Evolutionary conservation across 495 filamentous ascomycete species (phyloP).

Genomic region (Tuber microsphaerosporum): DNA sequence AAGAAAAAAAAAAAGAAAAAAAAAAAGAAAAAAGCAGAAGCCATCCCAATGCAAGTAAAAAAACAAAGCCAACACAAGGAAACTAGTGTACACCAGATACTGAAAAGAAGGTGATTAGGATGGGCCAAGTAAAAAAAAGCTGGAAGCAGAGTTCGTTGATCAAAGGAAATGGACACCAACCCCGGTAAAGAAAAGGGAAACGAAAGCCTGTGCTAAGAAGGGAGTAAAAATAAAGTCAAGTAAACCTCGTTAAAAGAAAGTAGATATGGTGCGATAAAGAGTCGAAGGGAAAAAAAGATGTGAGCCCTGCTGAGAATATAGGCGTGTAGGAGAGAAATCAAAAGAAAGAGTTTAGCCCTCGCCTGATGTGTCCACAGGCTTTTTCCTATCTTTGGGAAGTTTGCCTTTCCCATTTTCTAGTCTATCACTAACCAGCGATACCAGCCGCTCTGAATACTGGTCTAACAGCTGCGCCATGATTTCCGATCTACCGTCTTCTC

Average conservation of each 20-base stretch:
- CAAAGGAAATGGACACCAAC: constrained; percentile 34
- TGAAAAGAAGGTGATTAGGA: constrained; percentile 30
- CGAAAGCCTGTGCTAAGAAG: constrained; percentile 16
- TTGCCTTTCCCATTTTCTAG: constrained; percentile 42
- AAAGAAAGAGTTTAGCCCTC: constrained; percentile 28
- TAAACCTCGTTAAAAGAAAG: constrained; percentile 37
- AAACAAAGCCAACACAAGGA: constrained; percentile 22
- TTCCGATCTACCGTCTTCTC: constrained; percentile 55
- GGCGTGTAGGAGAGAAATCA: not conserved
- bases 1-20: constrained; percentile 28
- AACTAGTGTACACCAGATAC: constrained; percentile 36
- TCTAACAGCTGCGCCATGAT: constrained; percentile 60
- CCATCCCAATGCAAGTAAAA: constrained; percentile 32
- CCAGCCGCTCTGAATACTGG: constrained; percentile 62
- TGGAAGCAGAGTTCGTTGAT: constrained; percentile 4
- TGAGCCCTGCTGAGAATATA: not conserved
- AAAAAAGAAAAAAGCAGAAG: constrained; percentile 29
- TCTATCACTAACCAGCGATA: constrained; percentile 65
- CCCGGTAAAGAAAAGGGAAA: constrained; percentile 27
- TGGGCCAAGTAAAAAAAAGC: constrained; percentile 26
- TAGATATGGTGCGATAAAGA: constrained; percentile 24
- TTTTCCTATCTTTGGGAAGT: constrained; percentile 32
- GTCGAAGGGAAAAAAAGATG: constrained; percentile 19
- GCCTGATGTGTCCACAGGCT: constrained; percentile 34
- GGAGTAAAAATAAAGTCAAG: constrained; percentile 19